phyloP scores from a whole-genome alignment of 495 filamentous ascomycete species.

The Aspergillus panamensis region DNA sequence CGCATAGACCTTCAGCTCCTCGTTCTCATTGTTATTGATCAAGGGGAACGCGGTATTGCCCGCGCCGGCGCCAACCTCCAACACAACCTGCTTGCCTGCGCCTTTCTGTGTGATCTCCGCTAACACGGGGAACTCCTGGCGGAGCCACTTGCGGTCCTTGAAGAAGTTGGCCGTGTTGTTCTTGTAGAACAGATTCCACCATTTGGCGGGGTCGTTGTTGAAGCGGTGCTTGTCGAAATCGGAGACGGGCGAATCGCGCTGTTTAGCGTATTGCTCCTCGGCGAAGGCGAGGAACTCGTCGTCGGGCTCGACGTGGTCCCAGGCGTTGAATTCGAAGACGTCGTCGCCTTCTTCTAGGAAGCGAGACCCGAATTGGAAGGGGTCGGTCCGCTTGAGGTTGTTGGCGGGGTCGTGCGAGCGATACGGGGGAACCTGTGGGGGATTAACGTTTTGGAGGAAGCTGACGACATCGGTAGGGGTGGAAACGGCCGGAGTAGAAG shows the following conservation, averaged over 20 bases:
- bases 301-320: constrained; percentile 93
- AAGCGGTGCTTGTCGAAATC: constrained; percentile 85
- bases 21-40: constrained; percentile 74
- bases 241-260: constrained; percentile 76
- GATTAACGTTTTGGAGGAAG: constrained; percentile 45
- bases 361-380: constrained; percentile 93
- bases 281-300: constrained; percentile 78
- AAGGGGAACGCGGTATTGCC: constrained; percentile 96
- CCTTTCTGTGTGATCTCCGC: constrained; percentile 60
- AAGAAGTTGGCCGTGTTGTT: constrained; percentile 96
- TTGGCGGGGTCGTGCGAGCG: constrained; percentile 53
- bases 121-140: constrained; percentile 89
- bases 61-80: constrained; percentile 93
- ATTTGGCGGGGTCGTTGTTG: constrained; percentile 84
- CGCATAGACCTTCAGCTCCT: constrained; percentile 73
- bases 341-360: constrained; percentile 76
- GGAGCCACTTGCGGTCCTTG: constrained; percentile 96
- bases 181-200: constrained; percentile 96
- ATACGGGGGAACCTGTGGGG: constrained; percentile 39
- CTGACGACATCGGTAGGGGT: constrained; percentile 22
- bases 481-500: constrained; percentile 15
- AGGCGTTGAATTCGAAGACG: constrained; percentile 94
- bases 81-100: constrained; percentile 58
- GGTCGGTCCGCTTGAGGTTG: constrained; percentile 76
- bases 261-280: constrained; percentile 72